Evolutionary conservation across 805 yeast genomes (phyloP), one percentile per base, ranked within the genome.

Genomic region (Hanseniaspora jakobsenii): DNA sequence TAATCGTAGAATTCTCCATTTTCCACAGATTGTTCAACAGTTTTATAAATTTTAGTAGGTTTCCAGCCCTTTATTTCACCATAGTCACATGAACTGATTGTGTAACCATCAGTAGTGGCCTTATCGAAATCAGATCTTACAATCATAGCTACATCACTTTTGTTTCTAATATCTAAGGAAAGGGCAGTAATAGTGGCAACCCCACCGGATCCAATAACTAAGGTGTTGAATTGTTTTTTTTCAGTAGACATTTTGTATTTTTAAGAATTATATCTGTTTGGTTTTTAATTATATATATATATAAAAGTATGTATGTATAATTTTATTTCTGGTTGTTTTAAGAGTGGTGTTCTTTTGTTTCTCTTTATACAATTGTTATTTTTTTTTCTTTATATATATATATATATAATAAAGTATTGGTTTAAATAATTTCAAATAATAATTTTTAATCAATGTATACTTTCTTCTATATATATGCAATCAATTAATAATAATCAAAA

Each of bases 121-220:
- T 76, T 74, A 8, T 71, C 70, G 57, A 73, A 78, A 52, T 75
- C 77, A 14, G 81, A 72, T 54, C 86, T 67, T 16, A 77, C 66
- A 12, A 79, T 75, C 9, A 72, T 65, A 1, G 83, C 69, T 13
- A 77, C 75, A 26, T 65, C 66, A 4, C 72, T 65, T 29, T 66
- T 61, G 1, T 70, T 71, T 31, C 68, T 65, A 30, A 55, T 55
- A 49, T 70, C 71, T 30, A 82, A 63, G 0, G 80, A 73, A 40
- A 75, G 70, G 0, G 89, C 81, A 3, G 78, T 78, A 32, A 81
- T 71, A 30, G 80, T 66, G 23, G 93, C 94, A 10, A 82, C 87
- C 32, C 89, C 93, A 14, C 93, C 94, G 41, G 81, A 66, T 2
- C 93, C 93, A 21, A 82, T 66, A 8, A 81, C 59, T 18, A 80